Conservation (phyloP, 495 filamentous ascomycete species). For the Neurospora sp. region DNA sequence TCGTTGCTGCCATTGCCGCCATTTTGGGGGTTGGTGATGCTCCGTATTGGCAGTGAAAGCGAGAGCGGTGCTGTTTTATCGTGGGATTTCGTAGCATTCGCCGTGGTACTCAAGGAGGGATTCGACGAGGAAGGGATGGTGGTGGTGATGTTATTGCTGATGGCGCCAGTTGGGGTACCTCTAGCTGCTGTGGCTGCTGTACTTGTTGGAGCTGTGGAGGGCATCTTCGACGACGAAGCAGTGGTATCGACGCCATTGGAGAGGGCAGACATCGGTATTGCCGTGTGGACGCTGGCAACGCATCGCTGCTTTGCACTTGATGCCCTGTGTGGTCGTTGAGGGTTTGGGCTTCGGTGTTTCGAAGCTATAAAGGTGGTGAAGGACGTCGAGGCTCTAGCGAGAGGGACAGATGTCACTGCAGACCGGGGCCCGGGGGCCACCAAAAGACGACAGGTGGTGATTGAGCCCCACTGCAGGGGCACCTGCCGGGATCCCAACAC, state of each 20-base stretch:
- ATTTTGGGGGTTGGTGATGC: background rate
- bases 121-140: background rate
- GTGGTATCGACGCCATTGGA: slow-evolving; percentile 29
- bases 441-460: background rate
- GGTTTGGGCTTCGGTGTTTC: background rate
- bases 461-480: background rate
- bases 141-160: slow-evolving; percentile 4
- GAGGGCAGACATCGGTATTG: slow-evolving; percentile 26
- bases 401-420: background rate
- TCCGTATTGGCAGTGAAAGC: background rate
- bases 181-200: slow-evolving; percentile 4
- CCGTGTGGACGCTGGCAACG: slow-evolving; percentile 18
- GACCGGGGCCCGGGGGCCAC: background rate
- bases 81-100: background rate
- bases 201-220: slow-evolving; percentile 4
- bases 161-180: background rate
- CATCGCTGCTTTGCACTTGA: slow-evolving; percentile 18
- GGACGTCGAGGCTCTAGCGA: background rate
- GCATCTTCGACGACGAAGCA: slow-evolving; percentile 12
- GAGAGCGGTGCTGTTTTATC: background rate
- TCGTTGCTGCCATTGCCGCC: background rate
- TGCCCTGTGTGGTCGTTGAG: background rate
- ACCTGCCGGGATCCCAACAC: background rate
- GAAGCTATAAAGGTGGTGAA: background rate
- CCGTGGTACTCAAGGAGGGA: background rate